These are phyloP conservation scores for Linnemannia elongata DNA, from an alignment of 192 early-diverging fungal species.

Conservation along the genomic window DNA sequence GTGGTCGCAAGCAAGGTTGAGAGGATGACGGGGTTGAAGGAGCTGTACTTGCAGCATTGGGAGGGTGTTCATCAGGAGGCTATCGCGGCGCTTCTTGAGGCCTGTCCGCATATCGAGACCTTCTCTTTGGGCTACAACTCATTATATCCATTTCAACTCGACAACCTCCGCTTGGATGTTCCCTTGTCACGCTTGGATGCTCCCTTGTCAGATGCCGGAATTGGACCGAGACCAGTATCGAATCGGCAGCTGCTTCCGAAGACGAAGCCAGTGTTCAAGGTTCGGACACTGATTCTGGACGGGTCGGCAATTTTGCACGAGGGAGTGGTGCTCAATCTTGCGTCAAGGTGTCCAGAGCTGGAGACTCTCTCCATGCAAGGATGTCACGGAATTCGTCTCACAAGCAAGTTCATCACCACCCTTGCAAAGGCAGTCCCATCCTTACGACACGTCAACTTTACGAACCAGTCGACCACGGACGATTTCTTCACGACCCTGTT, in stretches of 20 bases:
- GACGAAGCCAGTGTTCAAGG: constrained; percentile 8
- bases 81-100: constrained; percentile 8
- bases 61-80: constrained; percentile 28
- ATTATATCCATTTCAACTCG: constrained; percentile 38
- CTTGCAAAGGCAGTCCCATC: constrained; percentile 7
- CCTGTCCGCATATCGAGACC: constrained; percentile 28
- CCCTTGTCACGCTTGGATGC: background rate
- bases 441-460: constrained; percentile 21
- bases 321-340: constrained; percentile 30
- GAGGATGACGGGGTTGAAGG: constrained; percentile 30
- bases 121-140: constrained; percentile 37
- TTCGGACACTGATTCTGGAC: constrained; percentile 30
- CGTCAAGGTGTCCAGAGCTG: constrained; percentile 33
- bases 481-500: constrained; percentile 30
- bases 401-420: constrained; percentile 12
- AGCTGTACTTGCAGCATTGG: constrained; percentile 48
- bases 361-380: constrained; percentile 31
- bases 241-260: background rate
- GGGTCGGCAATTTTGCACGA: constrained; percentile 42
- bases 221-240: background rate
- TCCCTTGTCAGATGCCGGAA: background rate
- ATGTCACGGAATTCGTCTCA: constrained; percentile 43
- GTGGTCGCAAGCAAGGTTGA: constrained; percentile 5
- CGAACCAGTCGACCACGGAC: constrained; percentile 28
- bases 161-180: constrained; percentile 11